A percentile compares a stretch with the other conserved stretches of the same genome.
phyloP scores from a whole-genome alignment of 768 basidiomycete species.

The Boletus vinaceobasis region DNA sequence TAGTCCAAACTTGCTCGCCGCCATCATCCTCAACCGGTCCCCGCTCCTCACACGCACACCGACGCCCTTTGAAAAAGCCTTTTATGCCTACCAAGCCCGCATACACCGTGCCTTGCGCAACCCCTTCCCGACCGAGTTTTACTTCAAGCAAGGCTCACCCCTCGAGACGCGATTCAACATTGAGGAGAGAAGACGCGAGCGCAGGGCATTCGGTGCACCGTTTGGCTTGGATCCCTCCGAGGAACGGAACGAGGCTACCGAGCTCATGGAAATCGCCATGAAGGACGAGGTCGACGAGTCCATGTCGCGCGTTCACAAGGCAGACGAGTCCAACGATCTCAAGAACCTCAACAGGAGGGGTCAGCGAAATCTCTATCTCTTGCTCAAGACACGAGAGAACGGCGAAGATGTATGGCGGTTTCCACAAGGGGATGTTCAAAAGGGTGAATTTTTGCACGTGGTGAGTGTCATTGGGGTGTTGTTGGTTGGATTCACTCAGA shows the following conservation, averaged over 20 bases:
- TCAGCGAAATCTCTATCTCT: slow-evolving; percentile 84
- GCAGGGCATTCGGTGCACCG: slow-evolving; percentile 65
- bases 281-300: slow-evolving; percentile 60
- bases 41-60: slow-evolving; percentile 73
- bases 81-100: slow-evolving; percentile 79
- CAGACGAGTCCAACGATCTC: slow-evolving; percentile 58
- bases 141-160: slow-evolving; percentile 89
- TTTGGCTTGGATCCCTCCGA: slow-evolving; percentile 46
- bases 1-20: slow-evolving; percentile 48
- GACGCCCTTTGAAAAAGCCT: slow-evolving; percentile 72
- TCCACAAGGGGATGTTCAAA: slow-evolving; percentile 62
- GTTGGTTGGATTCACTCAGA: background rate
- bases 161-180: slow-evolving; percentile 76
- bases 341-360: slow-evolving; percentile 79
- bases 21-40: slow-evolving; percentile 75
- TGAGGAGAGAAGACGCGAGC: slow-evolving; percentile 72
- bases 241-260: slow-evolving; percentile 44
- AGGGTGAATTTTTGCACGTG: slow-evolving; percentile 74
- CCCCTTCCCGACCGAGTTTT: slow-evolving; percentile 86
- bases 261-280: slow-evolving; percentile 57
- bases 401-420: slow-evolving; percentile 73
- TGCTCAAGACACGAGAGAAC: slow-evolving; percentile 52
- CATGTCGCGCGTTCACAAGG: slow-evolving; percentile 56
- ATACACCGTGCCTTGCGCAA: slow-evolving; percentile 83
- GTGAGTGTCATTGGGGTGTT: slow-evolving; percentile 36